phyloP scores from a whole-genome alignment of 2,329 filamentous ascomycete species.

The Podosphaera fusca region DNA sequence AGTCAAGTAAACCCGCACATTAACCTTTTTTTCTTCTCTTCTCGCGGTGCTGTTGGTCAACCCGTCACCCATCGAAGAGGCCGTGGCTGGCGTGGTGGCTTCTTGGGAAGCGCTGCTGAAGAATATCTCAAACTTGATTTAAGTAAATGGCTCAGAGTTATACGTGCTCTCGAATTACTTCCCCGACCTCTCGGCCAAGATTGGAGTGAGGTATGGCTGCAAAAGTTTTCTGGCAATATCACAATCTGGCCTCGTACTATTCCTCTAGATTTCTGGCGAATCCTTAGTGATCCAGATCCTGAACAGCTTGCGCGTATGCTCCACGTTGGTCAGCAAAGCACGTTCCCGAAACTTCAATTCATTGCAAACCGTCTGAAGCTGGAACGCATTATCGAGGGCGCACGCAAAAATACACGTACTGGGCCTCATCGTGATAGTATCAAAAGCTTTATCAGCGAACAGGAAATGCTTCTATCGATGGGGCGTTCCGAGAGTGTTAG shows the following conservation, averaged over 20 bases:
- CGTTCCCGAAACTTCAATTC: slow-evolving; percentile 82
- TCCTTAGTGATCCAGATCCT: slow-evolving; percentile 62
- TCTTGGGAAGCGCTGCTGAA: slow-evolving; percentile 74
- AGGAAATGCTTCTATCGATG: slow-evolving; percentile 30
- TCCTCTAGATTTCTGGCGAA: slow-evolving; percentile 60
- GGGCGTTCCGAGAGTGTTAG: slow-evolving; percentile 8
- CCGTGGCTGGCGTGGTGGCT: slow-evolving; percentile 87
- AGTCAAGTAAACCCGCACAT: slow-evolving; percentile 86
- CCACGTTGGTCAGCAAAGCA: slow-evolving; percentile 66
- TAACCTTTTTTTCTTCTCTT: slow-evolving; percentile 97
- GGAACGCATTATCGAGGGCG: slow-evolving; percentile 44
- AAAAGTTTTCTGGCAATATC: slow-evolving; percentile 81
- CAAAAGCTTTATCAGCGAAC: slow-evolving; percentile 36
- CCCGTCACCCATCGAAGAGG: slow-evolving; percentile 87
- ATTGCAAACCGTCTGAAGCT: slow-evolving; percentile 69
- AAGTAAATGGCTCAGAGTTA: slow-evolving; percentile 91
- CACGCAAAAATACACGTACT: slow-evolving; percentile 28
- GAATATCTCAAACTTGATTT: slow-evolving; percentile 92
- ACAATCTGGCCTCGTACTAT: slow-evolving; percentile 84
- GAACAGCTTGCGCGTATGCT: slow-evolving; percentile 68
- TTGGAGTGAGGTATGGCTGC: slow-evolving; percentile 91
- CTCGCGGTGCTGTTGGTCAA: slow-evolving; percentile 69
- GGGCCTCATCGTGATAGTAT: slow-evolving; percentile 27
- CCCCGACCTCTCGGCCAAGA: slow-evolving; percentile 82
- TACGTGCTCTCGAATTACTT: slow-evolving; percentile 76